phyloP scores from a whole-genome alignment of 768 basidiomycete genomes.

The Nidularia pulvinata region DNA sequence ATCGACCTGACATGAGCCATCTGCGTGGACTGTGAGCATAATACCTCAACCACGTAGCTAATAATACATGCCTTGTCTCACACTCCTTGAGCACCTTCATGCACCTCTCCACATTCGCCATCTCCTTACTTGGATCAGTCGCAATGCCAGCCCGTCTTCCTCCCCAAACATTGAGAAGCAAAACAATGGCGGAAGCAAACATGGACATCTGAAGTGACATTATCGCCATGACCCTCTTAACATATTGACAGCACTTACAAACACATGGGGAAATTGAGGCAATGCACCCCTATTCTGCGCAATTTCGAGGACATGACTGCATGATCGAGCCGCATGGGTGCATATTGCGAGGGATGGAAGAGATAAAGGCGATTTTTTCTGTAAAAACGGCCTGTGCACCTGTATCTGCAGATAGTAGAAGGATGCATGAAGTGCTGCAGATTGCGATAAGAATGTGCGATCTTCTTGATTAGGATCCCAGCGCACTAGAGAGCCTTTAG shows the following conservation, averaged over 20 bases:
- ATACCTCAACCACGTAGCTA: neutral
- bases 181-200: constrained; percentile 42
- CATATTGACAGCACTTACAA: constrained; percentile 17
- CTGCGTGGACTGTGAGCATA: constrained; percentile 3
- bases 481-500: constrained; percentile 18
- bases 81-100: constrained; percentile 39
- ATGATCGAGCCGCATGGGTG: constrained; percentile 72
- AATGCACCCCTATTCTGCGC: constrained; percentile 31
- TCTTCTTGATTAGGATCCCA: constrained; percentile 35
- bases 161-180: constrained; percentile 59
- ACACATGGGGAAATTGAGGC: constrained; percentile 19
- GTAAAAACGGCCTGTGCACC: constrained; percentile 71
- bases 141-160: constrained; percentile 34
- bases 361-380: constrained; percentile 33
- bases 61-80: constrained; percentile 27
- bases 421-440: constrained; percentile 41
- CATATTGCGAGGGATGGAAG: constrained; percentile 68
- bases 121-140: constrained; percentile 38
- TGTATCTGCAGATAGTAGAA: constrained; percentile 59
- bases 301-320: constrained; percentile 65
- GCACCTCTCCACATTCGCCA: constrained; percentile 52
- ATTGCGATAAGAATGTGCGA: constrained; percentile 44
- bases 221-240: neutral
- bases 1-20: constrained; percentile 37
- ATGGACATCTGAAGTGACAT: constrained; percentile 21